Evolutionary conservation across 208 protist species (phyloP).

Genomic region (Leishmania arabica): DNA sequence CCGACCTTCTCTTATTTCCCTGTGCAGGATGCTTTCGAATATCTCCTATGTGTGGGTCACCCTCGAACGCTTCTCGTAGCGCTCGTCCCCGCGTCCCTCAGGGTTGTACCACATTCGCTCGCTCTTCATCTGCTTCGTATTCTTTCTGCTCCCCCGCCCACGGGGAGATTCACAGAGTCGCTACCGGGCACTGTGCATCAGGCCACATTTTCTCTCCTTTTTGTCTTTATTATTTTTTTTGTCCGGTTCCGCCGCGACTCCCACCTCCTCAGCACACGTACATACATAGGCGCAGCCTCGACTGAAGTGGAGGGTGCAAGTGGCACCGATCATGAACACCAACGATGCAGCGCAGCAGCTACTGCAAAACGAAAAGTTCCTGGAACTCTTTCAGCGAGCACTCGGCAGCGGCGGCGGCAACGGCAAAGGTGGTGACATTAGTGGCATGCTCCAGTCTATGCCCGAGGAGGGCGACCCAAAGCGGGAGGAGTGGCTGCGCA

Average conservation of each 20-base stretch:
- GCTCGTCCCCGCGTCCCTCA: not conserved
- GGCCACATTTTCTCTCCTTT: not conserved
- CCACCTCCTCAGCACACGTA: not conserved
- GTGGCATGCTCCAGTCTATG: constrained; percentile 53
- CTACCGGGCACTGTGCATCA: not conserved
- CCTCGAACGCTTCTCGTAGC: not conserved
- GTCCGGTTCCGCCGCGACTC: too few species aligned
- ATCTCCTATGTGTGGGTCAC: not conserved
- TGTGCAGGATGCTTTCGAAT: not conserved
- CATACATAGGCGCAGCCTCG: not conserved
- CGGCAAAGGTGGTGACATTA: constrained; percentile 4
- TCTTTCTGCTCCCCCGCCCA: not conserved
- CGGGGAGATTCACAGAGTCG: not conserved
- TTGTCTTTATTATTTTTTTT: not conserved
- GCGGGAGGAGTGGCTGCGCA: constrained; percentile 72
- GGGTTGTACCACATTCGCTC: not conserved
- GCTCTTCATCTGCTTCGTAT: not conserved
- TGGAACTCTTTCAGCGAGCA: constrained; percentile 77
- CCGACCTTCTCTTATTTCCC: not conserved
- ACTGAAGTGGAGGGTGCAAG: not conserved
- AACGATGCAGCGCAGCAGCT: constrained; percentile 56
- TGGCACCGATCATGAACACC: constrained; percentile 15
- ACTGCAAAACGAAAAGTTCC: constrained; percentile 80
- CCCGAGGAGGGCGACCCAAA: constrained; percentile 73
- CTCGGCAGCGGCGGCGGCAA: constrained; percentile 36